These are phyloP conservation scores for Phytomonas francai DNA, from an alignment of 208 protist species.

Conservation along the genomic window DNA sequence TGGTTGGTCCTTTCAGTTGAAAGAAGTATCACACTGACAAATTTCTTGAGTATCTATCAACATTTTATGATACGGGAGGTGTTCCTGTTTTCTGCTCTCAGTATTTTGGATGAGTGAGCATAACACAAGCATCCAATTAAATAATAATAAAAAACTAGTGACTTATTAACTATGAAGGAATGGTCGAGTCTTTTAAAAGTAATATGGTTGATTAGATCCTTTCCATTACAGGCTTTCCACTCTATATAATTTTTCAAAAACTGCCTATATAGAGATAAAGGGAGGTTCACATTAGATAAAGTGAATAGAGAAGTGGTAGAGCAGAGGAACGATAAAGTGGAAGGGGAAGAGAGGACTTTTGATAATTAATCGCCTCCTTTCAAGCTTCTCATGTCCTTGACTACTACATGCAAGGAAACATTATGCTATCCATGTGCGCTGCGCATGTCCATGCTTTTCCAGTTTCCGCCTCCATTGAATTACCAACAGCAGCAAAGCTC, in stretches of 20 bases:
- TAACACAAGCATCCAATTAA: neutral
- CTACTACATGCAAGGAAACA: slow-evolving; percentile 19
- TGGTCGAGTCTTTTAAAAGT: neutral
- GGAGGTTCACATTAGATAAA: neutral
- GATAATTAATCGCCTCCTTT: neutral
- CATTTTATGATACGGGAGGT: neutral
- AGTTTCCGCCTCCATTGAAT: slow-evolving; percentile 30
- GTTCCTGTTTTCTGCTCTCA: slow-evolving; percentile 5
- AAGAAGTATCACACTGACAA: neutral
- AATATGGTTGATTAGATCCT: neutral
- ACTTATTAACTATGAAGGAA: neutral
- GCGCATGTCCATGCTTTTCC: slow-evolving; percentile 81
- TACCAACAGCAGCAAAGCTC: slow-evolving; percentile 14
- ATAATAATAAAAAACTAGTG: neutral
- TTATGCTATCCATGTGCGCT: slow-evolving; percentile 76
- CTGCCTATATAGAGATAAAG: neutral
- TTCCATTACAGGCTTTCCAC: neutral
- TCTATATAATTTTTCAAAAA: neutral
- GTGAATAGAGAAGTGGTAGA: neutral
- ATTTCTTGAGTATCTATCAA: neutral
- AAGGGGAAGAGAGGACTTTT: neutral
- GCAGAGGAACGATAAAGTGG: neutral
- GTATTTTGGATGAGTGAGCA: neutral
- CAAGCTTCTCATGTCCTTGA: neutral
- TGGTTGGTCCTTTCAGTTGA: neutral